phyloP scores from a whole-genome alignment of 176 grass and related monocot species.

The Phragmites australis region DNA sequence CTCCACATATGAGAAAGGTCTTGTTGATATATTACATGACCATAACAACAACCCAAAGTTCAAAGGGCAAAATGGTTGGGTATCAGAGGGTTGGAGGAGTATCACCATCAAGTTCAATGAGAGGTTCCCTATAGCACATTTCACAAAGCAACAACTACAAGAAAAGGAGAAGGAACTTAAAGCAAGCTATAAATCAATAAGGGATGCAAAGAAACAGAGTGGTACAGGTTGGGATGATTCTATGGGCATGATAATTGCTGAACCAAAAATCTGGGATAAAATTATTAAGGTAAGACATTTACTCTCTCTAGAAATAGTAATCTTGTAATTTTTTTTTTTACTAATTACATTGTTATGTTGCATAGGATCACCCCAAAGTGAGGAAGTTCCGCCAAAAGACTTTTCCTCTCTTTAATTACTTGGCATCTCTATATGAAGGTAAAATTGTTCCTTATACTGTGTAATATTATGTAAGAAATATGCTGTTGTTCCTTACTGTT shows the following conservation, averaged over 20 bases:
- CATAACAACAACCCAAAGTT: not conserved
- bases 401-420: no score
- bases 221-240: not conserved
- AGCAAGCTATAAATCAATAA: not conserved
- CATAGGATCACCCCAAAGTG: no score
- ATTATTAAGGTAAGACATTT: no score
- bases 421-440: no score
- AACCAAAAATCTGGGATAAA: no score
- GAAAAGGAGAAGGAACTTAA: not conserved
- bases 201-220: not conserved
- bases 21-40: not conserved
- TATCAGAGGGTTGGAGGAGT: not conserved
- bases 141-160: not conserved
- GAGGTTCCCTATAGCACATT: not conserved
- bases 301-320: no score
- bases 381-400: no score
- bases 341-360: no score
- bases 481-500: no score
- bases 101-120: not conserved
- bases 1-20: not conserved
- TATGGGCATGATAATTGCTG: not conserved
- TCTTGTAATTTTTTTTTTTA: no score
- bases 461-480: no score
- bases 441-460: no score
- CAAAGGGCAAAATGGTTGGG: not conserved